Conservation (phyloP, 495 filamentous ascomycete genomes). For the Penicillium cinerascens region DNA sequence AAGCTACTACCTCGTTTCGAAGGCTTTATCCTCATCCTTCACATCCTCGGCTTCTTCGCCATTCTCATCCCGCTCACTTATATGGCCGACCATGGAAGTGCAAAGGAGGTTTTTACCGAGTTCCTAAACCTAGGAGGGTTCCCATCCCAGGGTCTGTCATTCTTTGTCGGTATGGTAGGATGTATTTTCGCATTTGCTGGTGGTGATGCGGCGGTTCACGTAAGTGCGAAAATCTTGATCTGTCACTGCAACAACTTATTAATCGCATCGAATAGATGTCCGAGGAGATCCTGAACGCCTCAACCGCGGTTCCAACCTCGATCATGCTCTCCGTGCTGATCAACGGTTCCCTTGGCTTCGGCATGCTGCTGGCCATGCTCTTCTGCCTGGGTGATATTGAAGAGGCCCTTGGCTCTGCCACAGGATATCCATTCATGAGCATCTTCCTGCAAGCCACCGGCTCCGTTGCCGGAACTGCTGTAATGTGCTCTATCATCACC, state of each 20-base stretch:
- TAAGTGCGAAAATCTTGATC: constrained; percentile 14
- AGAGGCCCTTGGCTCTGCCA: constrained; percentile 27
- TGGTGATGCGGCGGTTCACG: constrained; percentile 40
- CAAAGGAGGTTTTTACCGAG: constrained; percentile 42
- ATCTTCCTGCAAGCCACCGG: constrained; percentile 45
- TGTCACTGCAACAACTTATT: background rate
- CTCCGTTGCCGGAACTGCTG: constrained; percentile 38
- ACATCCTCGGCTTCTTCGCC: constrained; percentile 50
- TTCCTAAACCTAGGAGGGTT: constrained; percentile 48
- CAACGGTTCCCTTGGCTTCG: constrained; percentile 50
- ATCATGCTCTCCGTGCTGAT: constrained; percentile 45
- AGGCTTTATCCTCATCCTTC: constrained; percentile 43
- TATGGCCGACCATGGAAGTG: constrained; percentile 39
- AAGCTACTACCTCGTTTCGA: constrained; percentile 45
- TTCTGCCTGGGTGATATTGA: constrained; percentile 48
- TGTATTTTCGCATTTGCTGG: constrained; percentile 43
- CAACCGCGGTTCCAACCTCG: constrained; percentile 41
- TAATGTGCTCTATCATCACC: constrained; percentile 44
- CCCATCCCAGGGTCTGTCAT: constrained; percentile 39
- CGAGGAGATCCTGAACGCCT: constrained; percentile 50
- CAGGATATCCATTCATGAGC: constrained; percentile 49
- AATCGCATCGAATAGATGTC: constrained; percentile 37
- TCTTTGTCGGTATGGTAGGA: constrained; percentile 42
- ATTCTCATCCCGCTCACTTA: constrained; percentile 48
- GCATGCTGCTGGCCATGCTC: constrained; percentile 46